Base-by-base conservation (phyloP, 1,284 basidiomycete species). In the Tilletiopsis washingtonensis region DNA sequence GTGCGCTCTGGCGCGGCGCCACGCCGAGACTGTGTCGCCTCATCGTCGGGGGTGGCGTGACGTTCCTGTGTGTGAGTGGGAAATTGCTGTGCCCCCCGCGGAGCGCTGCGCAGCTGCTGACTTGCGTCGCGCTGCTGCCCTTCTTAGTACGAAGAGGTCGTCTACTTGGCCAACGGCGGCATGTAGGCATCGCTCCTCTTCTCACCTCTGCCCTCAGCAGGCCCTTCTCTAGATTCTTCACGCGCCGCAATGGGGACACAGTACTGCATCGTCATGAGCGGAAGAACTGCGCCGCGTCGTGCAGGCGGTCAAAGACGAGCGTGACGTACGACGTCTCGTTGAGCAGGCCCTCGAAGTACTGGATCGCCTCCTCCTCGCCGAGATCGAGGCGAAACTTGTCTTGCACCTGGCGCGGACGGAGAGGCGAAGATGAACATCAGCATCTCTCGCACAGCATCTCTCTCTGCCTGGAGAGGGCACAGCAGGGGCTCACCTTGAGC, bases 271-370 rank as follows among this genome's bases (percentile, higher is more conserved):
- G n/a, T 34, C 32, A 47, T 17, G 34, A 40, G 11, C 51, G 37
- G 40, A 71, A 71, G 51, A 67, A 71, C 54, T 72, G 69, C 12
- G 69, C 69, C 56, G 68, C 62, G 43, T 69, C 69, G 54, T 73
- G 69, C 36, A 74, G 54, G 37, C 69, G 54, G 48, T 74, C 72
- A 43, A 98, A 80, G 48, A 99, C 85, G 25, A 86, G 88, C 0
- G 88, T 88, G 62, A 97, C 81, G 74, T 94, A 93, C 32, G 88
- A 91, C 2, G 89, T 96, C 71, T 98, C 91, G 68, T 93, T 94
- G 55, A 99, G 75, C 48, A 97, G 74, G 24, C 83, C 81, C 76
- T 97, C 91, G 65, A 98, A 96, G 72, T 93, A 88, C 75, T 91
- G 88, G 75, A 97, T 91, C 5, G 94, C 94, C 69, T 73, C 68